Percentiles rank a stretch among this genome's conserved stretches.
phyloP scores from a whole-genome alignment of 2,329 filamentous ascomycete genomes.

The Colletotrichum navitas region DNA sequence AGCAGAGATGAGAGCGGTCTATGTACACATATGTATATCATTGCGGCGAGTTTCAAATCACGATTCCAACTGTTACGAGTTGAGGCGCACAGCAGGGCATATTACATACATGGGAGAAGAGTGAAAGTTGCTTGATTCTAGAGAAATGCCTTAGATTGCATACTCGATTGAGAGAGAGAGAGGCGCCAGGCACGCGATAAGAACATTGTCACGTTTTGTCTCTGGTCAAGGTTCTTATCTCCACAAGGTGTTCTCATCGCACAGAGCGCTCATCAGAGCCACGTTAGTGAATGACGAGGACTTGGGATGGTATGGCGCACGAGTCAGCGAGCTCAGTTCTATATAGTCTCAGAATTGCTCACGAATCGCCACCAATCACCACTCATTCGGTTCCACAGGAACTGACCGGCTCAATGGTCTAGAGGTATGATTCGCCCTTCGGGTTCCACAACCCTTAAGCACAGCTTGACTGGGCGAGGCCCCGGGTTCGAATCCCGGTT shows the following conservation, averaged over 20 bases:
- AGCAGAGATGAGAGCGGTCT: not conserved
- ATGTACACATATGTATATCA: not conserved
- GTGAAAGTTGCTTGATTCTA: not conserved
- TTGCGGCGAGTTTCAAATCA: not conserved
- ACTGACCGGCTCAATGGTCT: constrained; percentile 36
- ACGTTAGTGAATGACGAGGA: no score
- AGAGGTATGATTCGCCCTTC: constrained; percentile 42
- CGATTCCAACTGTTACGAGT: not conserved
- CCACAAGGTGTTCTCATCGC: not conserved
- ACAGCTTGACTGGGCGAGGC: constrained; percentile 36
- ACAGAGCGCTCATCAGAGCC: not conserved
- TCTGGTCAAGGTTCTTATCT: not conserved
- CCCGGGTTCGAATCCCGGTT: constrained; percentile 40
- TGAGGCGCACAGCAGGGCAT: not conserved
- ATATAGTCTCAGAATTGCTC: rapidly evolving
- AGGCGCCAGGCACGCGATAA: not conserved
- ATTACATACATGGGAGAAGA: no score
- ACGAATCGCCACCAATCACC: not conserved
- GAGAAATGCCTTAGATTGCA: not conserved
- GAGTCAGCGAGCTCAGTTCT: rapidly evolving
- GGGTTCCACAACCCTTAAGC: constrained; percentile 26
- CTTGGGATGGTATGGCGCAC: no score
- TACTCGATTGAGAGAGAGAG: not conserved
- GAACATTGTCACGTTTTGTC: not conserved
- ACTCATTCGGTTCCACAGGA: constrained; percentile 26